These are phyloP conservation scores for Phialophora verrucosa DNA, from an alignment of 2,329 filamentous ascomycete species.

Conservation along the genomic window DNA sequence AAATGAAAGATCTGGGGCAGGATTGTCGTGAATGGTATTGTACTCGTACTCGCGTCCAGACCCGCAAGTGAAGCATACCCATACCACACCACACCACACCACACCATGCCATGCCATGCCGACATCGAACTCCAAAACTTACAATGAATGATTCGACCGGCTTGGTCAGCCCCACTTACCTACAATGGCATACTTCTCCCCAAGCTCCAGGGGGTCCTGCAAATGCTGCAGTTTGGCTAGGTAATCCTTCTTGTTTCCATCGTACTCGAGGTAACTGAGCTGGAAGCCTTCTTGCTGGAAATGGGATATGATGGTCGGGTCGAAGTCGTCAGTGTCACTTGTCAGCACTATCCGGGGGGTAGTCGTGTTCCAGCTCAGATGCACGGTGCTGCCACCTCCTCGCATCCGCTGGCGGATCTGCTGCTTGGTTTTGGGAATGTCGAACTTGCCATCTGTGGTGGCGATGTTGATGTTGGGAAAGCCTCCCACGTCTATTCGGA, in stretches of 20 bases:
- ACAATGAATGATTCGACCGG: background rate
- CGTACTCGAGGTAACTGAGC: slow-evolving; percentile 62
- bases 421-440: slow-evolving; percentile 19
- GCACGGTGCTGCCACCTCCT: slow-evolving; percentile 21
- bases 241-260: slow-evolving; percentile 58
- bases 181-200: slow-evolving; percentile 67
- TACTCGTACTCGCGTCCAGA: background rate
- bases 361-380: slow-evolving; percentile 32
- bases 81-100: too few relatives aligned
- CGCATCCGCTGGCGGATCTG: slow-evolving; percentile 23
- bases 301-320: slow-evolving; percentile 58
- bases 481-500: slow-evolving; percentile 33
- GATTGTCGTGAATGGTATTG: background rate
- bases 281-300: slow-evolving; percentile 68
- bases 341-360: slow-evolving; percentile 37
- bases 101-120: background rate
- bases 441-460: slow-evolving; percentile 21
- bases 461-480: slow-evolving; percentile 35
- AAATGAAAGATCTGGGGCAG: background rate
- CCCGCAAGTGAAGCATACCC: background rate
- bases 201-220: slow-evolving; percentile 60
- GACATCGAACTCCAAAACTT: slow-evolving; percentile 1
- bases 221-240: slow-evolving; percentile 57
- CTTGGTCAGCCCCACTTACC: slow-evolving; percentile 50
- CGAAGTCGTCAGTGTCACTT: slow-evolving; percentile 53